phyloP scores from a whole-genome alignment of 1,284 basidiomycete genomes.

The Ceratobasidium sp. region DNA sequence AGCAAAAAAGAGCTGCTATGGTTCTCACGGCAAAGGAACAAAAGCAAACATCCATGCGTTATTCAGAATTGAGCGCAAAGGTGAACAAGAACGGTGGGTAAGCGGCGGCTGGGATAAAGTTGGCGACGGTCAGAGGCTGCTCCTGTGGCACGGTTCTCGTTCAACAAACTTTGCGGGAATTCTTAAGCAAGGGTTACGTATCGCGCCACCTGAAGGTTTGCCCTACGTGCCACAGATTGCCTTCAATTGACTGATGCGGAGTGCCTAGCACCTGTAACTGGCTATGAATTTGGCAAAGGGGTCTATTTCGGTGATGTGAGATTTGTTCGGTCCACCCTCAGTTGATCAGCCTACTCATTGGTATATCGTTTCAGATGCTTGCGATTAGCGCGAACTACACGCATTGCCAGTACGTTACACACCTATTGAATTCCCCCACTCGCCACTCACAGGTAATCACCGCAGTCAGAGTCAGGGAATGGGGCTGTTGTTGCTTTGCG shows the following conservation, averaged over 20 bases:
- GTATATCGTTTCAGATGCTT: constrained; percentile 6
- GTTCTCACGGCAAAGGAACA: constrained; percentile 50
- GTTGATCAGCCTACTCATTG: background rate
- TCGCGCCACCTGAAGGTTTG: constrained; percentile 66
- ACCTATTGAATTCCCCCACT: constrained; percentile 1
- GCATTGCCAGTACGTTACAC: constrained; percentile 51
- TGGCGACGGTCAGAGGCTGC: constrained; percentile 59
- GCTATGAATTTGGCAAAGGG: constrained; percentile 64
- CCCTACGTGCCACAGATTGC: background rate
- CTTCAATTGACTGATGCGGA: background rate
- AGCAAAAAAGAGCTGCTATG: background rate
- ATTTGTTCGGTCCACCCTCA: background rate
- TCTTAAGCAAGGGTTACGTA: constrained; percentile 67
- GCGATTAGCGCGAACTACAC: constrained; percentile 47
- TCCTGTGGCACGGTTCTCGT: constrained; percentile 71
- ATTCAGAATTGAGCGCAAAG: constrained; percentile 47
- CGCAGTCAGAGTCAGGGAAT: constrained; percentile 58
- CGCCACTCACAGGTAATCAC: constrained; percentile 10
- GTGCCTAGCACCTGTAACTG: constrained; percentile 16
- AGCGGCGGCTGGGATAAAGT: constrained; percentile 57
- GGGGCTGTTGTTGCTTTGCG: constrained; percentile 64
- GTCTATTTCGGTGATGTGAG: constrained; percentile 67
- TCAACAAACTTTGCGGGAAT: constrained; percentile 72
- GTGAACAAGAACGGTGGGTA: constrained; percentile 61
- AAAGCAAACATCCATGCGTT: constrained; percentile 23